These are phyloP conservation scores for Talaromyces sp. DNA, from an alignment of 2,329 filamentous ascomycete genomes.

Conservation along the genomic window DNA sequence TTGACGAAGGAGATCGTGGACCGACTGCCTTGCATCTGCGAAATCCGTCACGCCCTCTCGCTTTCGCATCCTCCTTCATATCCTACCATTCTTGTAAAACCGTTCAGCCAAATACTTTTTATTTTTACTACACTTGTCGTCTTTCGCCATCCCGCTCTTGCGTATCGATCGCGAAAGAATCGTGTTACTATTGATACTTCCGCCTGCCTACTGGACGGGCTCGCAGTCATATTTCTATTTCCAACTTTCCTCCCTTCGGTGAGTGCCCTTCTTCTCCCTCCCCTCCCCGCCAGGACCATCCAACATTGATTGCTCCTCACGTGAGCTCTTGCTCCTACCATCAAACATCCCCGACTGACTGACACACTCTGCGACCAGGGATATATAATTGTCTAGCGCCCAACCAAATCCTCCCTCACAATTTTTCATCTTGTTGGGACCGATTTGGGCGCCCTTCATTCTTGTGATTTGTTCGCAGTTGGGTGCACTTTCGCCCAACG, in stretches of 20 bases:
- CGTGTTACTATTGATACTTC: not conserved
- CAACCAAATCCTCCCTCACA: not conserved
- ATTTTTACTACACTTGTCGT: constrained; percentile 13
- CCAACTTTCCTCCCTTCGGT: constrained; percentile 10
- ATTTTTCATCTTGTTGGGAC: not conserved
- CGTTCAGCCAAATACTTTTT: constrained; percentile 24
- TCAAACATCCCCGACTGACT: not conserved
- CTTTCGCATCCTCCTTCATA: constrained; percentile 16
- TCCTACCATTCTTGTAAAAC: constrained; percentile 25
- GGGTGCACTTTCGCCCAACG: not conserved
- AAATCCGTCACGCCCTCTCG: constrained; percentile 10
- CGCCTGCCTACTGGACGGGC: not conserved
- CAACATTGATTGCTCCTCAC: not conserved
- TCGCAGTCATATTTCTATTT: constrained; percentile 2
- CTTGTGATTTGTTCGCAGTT: not conserved
- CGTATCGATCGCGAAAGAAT: not conserved
- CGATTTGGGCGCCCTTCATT: not conserved
- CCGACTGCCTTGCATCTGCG: constrained; percentile 5
- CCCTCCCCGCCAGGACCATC: not conserved
- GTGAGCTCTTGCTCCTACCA: not conserved
- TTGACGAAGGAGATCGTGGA: not conserved
- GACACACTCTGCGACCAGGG: not conserved
- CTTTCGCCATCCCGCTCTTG: not conserved
- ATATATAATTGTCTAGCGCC: not conserved
- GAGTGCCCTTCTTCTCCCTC: constrained; percentile 5